Conservation (phyloP, 1,139 yeast genomes). For the Blastobotrys elegans region DNA sequence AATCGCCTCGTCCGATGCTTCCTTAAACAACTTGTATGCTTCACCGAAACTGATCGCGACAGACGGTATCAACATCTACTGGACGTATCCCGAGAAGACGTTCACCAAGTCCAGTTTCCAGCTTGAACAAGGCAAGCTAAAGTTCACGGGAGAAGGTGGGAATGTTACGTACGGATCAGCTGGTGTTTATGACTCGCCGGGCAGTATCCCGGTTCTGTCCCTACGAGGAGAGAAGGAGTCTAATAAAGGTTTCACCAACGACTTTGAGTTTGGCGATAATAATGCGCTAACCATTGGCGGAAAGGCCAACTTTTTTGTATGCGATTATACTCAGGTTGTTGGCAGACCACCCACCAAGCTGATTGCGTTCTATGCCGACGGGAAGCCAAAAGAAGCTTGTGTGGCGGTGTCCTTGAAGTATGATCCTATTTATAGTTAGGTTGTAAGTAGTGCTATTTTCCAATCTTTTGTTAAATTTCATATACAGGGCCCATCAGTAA, state of each 20-base stretch:
- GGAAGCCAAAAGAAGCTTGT: neutral
- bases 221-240: neutral
- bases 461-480: too few species aligned
- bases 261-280: neutral
- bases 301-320: neutral
- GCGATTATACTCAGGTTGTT: too few species aligned
- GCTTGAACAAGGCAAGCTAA: neutral
- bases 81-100: neutral
- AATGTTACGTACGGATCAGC: neutral
- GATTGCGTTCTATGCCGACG: neutral
- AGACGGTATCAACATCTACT: neutral
- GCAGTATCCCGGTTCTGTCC: neutral
- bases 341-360: too few species aligned
- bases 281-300: neutral
- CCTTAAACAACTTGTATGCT: neutral
- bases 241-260: neutral
- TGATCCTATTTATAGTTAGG: neutral
- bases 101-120: neutral
- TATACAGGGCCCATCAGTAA: too few species aligned
- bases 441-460: too few species aligned
- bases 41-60: neutral
- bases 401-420: neutral
- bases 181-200: neutral
- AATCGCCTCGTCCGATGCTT: neutral
- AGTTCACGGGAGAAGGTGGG: neutral